Evolutionary conservation across 176 grass and related monocot species (phyloP), one percentile per base, ranked within the genome.

Genomic region (Avena eriantha): DNA sequence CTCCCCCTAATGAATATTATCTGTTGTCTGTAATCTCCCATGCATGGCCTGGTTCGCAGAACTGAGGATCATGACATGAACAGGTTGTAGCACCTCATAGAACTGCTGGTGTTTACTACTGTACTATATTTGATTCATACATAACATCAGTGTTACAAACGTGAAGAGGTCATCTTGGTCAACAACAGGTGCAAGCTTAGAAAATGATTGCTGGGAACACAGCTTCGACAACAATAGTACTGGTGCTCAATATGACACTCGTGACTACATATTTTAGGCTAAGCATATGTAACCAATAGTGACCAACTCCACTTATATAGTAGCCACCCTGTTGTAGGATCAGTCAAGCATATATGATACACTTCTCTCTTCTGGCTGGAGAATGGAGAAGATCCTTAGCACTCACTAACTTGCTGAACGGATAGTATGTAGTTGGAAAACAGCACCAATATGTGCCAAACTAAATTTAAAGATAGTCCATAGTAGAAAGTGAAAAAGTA

Each of bases 51-150:
- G 21, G 10, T 85, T 8, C 3, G 8, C 68, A 49, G 43, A 80
- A 82, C 54, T 78, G 36, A 70, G 10, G 18, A 89, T 87, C 69
- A 75, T 66, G 45, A 36, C 17, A 14, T 53, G n/a, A 73, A 73
- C 22, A 46, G 19, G 43, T 16, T 80, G 58, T 47, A 80, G 35
- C 13, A 89, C 10, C 78, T 74, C 82, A 57, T 10, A 76, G 15
- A 58, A 68, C 7, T 68, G 64, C 31, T 35, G 16, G 33, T 34
- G 29, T 35, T 64, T 67, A 67, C 14, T 34, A 66, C 26, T 66
- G 15, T 66, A 33, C 26, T 66, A 31, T 66, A 33, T 19, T 23
- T 16, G 50, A 64, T 46, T 46, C 0, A 46, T 69, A 35, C 14
- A 54, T 73, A 74, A 80, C 33, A n/a, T 46, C 8, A 51, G 23